Conservation (phyloP, 805 yeast genomes). For the Lipomyces orientalis region DNA sequence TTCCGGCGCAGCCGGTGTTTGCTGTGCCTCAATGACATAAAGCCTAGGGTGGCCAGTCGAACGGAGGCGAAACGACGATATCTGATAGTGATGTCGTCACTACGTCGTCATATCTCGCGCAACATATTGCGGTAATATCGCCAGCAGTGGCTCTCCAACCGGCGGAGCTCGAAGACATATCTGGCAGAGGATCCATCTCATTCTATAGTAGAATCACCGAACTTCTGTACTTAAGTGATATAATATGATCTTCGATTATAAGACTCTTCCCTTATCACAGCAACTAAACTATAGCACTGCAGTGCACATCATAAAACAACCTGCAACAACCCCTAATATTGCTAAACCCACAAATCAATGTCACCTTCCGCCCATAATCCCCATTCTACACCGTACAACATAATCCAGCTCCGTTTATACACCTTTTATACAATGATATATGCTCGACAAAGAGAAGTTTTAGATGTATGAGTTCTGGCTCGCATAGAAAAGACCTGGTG, state of each 20-base stretch:
- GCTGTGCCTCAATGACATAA: too few relatives aligned
- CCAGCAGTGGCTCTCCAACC: too few relatives aligned
- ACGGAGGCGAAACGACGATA: neutral
- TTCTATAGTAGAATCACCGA: too few relatives aligned
- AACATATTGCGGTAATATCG: too few relatives aligned
- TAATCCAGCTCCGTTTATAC: neutral
- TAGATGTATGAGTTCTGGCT: constrained; percentile 21
- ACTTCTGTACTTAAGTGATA: neutral
- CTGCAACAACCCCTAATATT: neutral
- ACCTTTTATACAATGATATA: neutral
- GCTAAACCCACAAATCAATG: neutral
- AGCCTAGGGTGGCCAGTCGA: too few relatives aligned
- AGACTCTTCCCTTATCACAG: neutral
- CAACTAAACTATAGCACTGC: neutral
- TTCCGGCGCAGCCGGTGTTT: neutral
- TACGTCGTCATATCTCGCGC: too few relatives aligned
- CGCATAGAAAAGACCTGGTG: constrained; percentile 64
- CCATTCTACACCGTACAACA: neutral
- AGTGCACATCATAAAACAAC: neutral
- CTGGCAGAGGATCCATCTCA: too few relatives aligned
- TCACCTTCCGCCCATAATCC: neutral
- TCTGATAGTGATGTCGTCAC: too few relatives aligned
- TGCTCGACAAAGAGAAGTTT: neutral
- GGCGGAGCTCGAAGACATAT: too few relatives aligned
- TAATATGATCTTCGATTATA: neutral